Conservation (phyloP, 2,329 filamentous ascomycete genomes). For the Beauveria pseudobassiana region DNA sequence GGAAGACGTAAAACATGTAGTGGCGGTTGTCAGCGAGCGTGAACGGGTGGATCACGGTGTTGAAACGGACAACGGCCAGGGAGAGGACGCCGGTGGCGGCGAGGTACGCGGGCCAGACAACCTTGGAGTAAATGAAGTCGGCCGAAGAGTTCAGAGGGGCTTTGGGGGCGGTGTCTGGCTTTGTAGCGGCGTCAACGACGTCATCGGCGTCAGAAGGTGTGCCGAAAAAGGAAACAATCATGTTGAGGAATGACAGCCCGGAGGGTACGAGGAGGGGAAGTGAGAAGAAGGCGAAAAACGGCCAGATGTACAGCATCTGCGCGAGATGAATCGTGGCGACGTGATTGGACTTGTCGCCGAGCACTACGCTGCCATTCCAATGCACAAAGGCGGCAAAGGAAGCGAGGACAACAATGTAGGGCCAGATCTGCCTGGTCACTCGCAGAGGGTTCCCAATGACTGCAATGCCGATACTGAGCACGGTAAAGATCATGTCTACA, state of each 20-base stretch:
- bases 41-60: constrained; percentile 93
- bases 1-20: constrained; percentile 95
- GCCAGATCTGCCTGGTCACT: constrained; percentile 44
- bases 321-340: constrained; percentile 80
- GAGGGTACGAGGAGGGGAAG: constrained; percentile 62
- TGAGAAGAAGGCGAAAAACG: constrained; percentile 84
- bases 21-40: constrained; percentile 94
- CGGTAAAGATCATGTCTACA: constrained; percentile 47
- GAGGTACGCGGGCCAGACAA: constrained; percentile 31
- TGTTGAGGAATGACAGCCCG: constrained; percentile 29
- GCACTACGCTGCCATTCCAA: constrained; percentile 87
- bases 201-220: not conserved
- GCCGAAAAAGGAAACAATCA: not conserved
- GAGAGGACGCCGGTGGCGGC: constrained; percentile 29
- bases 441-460: constrained; percentile 40
- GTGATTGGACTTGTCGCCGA: constrained; percentile 93
- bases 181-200: no score
- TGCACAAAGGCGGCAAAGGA: constrained; percentile 68
- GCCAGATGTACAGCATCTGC: constrained; percentile 94
- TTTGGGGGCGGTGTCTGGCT: not conserved
- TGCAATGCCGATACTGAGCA: constrained; percentile 57
- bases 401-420: constrained; percentile 54
- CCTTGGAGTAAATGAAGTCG: constrained; percentile 23
- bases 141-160: constrained; percentile 9
- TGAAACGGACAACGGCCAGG: constrained; percentile 57